Percentiles rank a stretch among this genome's conserved stretches.
Conservation (phyloP, 129 eudicot species). For the Heracleum sosnowskyi region DNA sequence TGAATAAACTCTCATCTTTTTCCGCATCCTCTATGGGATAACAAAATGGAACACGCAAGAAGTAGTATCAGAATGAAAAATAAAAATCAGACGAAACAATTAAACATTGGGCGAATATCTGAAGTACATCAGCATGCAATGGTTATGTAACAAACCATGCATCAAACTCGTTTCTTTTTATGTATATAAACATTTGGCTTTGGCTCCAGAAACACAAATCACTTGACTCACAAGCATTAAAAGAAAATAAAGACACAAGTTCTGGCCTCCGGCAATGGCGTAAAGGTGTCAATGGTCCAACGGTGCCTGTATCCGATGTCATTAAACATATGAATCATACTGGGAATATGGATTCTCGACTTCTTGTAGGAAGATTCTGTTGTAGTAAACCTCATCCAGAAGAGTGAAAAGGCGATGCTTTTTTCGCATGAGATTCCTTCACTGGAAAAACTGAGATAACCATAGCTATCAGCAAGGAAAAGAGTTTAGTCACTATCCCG, state of each 20-base stretch:
- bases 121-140: conserved; percentile 7
- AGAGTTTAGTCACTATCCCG: not conserved
- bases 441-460: not conserved
- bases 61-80: conserved; percentile 4
- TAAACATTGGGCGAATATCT: not conserved
- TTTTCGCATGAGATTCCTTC: not conserved
- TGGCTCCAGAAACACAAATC: not conserved
- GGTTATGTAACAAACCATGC: not conserved
- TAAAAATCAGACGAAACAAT: conserved; percentile 4
- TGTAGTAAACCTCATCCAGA: conserved; percentile 4
- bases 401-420: conserved; percentile 3
- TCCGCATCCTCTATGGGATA: conserved; percentile 29
- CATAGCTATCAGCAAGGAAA: not conserved
- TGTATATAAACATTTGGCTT: not conserved
- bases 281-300: not conserved
- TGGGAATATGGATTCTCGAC: not conserved
- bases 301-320: not conserved
- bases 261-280: not conserved
- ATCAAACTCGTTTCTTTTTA: not conserved
- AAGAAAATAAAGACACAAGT: too few species aligned
- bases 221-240: not conserved
- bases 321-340: conserved; percentile 7
- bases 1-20: conserved; percentile 1
- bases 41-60: conserved; percentile 15
- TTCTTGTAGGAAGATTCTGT: not conserved